Base-by-base conservation (phyloP, 345 rosid species). In the Gossypium mustelinum region DNA sequence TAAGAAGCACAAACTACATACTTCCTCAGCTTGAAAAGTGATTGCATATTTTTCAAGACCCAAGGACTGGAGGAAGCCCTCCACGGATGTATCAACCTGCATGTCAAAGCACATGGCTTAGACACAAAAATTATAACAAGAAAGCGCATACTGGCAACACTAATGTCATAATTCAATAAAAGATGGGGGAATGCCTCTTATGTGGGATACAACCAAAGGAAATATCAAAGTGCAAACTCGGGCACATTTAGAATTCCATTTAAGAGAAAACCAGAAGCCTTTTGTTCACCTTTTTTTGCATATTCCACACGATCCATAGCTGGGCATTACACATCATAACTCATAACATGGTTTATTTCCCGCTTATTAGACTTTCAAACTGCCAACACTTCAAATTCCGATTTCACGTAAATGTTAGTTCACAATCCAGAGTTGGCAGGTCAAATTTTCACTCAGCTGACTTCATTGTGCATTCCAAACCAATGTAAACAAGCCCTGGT, bases 11-110 rank as follows among this genome's bases (percentile, higher is more conserved):
- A 70, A 43, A 57, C 57, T 34, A 73, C 85, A 68, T 85, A 95
- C 99, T 80, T 95, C 99, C 84, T 95, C 99, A 58, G 89, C 99
- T 81, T 93, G 97, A 81, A 95, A 95, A 72, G 91, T 87, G 63
- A 94, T 93, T 0, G 89, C 83, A 79, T 95, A 95, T 65, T 93
- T 95, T 79, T 93, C 98, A 10, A 95, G 92, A 77, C 92, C 94
- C 85, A 95, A 72, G 7, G 98, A 95, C 76, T 79, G 90, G 81
- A 95, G 83, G 79, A 95, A 95, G 79, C 85, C 79, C 77, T 93
- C 98, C 74, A 95, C 87, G 11, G 93, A 85, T 27, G 80, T 69
- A 75, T 84, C 93, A 67, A 80, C 89, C 98, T 95, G 94, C 85
- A 82, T n/a, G 50, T 79, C 79, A 79, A 74, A 68, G 12, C 24